Conservation (phyloP, 2,329 filamentous ascomycete genomes). For the Diaporthe citriasiana region DNA sequence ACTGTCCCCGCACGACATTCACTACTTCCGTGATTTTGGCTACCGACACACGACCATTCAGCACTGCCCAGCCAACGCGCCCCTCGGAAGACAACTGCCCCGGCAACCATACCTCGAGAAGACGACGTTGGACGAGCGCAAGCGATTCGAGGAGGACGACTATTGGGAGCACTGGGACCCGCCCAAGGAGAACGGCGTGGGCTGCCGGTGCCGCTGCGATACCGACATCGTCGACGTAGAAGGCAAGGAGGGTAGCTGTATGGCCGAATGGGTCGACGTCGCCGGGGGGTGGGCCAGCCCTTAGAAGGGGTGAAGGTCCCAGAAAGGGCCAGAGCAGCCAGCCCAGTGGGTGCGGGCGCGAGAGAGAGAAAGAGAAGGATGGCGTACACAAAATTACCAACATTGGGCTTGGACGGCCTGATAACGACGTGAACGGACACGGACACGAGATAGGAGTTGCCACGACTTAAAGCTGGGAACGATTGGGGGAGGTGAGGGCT, state of each 20-base stretch:
- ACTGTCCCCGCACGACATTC: slow-evolving; percentile 84
- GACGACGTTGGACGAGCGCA: slow-evolving; percentile 85
- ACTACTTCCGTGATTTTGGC: slow-evolving; percentile 99
- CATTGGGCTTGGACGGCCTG: background rate
- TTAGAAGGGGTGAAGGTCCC: slow-evolving; percentile 47
- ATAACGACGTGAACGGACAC: slow-evolving; percentile 35
- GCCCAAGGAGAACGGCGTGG: slow-evolving; percentile 94
- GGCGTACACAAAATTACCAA: slow-evolving; percentile 25
- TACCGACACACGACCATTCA: slow-evolving; percentile 99
- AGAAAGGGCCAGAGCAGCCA: background rate
- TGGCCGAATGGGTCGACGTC: slow-evolving; percentile 97
- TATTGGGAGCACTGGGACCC: slow-evolving; percentile 94
- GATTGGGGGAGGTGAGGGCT: background rate
- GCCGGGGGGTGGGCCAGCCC: slow-evolving; percentile 88
- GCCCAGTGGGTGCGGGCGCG: background rate
- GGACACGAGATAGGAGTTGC: slow-evolving; percentile 27
- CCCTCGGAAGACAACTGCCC: slow-evolving; percentile 81
- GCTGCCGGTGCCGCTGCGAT: slow-evolving; percentile 95
- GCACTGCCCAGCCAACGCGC: slow-evolving; percentile 97
- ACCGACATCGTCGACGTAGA: slow-evolving; percentile 98
- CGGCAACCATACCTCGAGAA: slow-evolving; percentile 85
- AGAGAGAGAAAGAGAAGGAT: background rate
- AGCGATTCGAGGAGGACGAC: slow-evolving; percentile 90
- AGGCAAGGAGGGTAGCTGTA: slow-evolving; percentile 95
- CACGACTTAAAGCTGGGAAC: slow-evolving; percentile 23